These are phyloP conservation scores for Phoenix roebelenii DNA, from an alignment of 176 grass and related monocot species.

Conservation along the genomic window DNA sequence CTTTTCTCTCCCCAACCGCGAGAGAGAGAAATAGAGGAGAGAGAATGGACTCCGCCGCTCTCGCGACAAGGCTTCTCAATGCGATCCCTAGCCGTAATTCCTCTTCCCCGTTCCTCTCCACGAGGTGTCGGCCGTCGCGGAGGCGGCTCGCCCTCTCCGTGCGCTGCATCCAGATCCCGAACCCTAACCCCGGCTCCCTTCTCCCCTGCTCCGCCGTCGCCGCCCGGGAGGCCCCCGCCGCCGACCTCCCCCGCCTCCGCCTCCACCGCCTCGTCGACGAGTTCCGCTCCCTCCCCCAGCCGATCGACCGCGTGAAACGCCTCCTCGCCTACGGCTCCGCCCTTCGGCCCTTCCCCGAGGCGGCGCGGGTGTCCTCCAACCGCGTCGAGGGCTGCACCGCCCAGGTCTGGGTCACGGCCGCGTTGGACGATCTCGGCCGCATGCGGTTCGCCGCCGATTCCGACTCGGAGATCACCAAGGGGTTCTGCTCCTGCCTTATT, in stretches of 20 bases:
- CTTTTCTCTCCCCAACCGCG: no score
- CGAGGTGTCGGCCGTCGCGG: background rate
- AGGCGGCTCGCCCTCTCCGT: slow-evolving; percentile 13
- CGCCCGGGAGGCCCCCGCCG: background rate
- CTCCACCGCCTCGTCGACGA: slow-evolving; percentile 45
- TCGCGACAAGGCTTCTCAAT: no score
- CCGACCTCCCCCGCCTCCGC: slow-evolving; percentile 15
- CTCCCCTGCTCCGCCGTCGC: slow-evolving; percentile 24
- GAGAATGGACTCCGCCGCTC: no score
- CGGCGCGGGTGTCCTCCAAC: slow-evolving; percentile 41
- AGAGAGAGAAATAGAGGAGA: no score
- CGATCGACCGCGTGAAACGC: slow-evolving; percentile 46
- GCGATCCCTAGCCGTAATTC: no score
- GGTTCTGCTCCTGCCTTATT: slow-evolving; percentile 76
- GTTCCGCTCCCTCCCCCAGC: slow-evolving; percentile 47
- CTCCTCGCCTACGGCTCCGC: slow-evolving; percentile 45
- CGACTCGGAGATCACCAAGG: slow-evolving; percentile 83
- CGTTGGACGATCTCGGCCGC: slow-evolving; percentile 14
- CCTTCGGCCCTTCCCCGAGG: slow-evolving; percentile 50
- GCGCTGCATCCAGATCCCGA: slow-evolving; percentile 30
- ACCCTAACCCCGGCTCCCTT: background rate
- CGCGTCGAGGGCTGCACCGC: slow-evolving; percentile 92
- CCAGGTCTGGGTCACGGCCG: no score
- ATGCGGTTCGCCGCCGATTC: slow-evolving; percentile 88
- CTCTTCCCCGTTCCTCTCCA: background rate